Base-by-base conservation (phyloP, 352 stramenopile genomes). In the Phytophthora syringae region DNA sequence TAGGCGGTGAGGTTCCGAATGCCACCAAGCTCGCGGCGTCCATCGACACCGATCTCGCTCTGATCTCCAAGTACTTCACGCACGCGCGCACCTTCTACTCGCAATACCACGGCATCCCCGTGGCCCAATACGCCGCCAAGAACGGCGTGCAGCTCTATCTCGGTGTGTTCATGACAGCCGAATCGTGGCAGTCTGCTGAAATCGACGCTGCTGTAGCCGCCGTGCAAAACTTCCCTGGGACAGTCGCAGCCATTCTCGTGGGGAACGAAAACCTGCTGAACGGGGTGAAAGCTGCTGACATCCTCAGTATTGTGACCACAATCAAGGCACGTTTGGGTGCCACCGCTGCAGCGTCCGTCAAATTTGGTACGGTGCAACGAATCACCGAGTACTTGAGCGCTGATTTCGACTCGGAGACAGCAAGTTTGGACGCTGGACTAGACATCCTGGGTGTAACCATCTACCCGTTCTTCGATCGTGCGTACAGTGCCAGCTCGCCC, bases 31-130 rank as follows among this genome's bases (percentile, higher is more conserved):
- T 82, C 24, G 48, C 50, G 13, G 54, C 52, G 28, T 61, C 67
- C 4, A 72, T 86, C 22, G 76, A 86, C 34, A 50, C 67, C 7
- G 79, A 90, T 59, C 77, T 90, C 28, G 39, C 34, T 7, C 66
- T 82, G 32, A 77, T 88, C 37, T 67, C 61, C 24, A 27, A 79
- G 52, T 67, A 81, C 58, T 81, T 82, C 57, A 79, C 72, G 10
- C 63, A 76, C 53, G 74, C 79, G 28, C 81, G 77, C 52, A 88
- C 79, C n/a, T 90, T 80, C 69, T 79, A 88, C 60, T 74, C 81
- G 43, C 70, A 77, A 47, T 80, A 76, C 47, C 84, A 70, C 36
- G 77, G 73, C 37, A 74, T 77, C n/a, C 42, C 70, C 21, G 59
- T 86, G 22, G 64, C 76, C 20, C 55, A 75, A 40, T 82, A 80